Base-by-base conservation (phyloP, 805 yeast genomes). In the Candida dajiaensis region DNA sequence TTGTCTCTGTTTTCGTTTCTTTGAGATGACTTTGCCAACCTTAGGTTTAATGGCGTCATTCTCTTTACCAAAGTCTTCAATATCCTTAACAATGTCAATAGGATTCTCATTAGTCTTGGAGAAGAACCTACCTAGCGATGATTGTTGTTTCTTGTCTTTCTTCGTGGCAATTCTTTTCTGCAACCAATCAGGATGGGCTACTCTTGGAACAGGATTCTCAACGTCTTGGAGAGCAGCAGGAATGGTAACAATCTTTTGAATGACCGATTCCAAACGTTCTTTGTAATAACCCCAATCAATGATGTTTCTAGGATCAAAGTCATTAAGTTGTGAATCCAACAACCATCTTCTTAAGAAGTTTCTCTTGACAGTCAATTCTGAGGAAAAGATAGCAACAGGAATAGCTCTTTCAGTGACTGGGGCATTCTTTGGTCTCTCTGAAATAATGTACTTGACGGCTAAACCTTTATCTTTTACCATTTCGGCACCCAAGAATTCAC, bases 361-460 rank as follows among this genome's bases (percentile, higher is more conserved):
- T 49, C 82, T 76, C 62, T 89, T 89, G 44, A 85, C 83, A 3
- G 73, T 61, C 11, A 71, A 56, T 26, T 89, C 97, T 0, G 97
- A 83, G 0, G 96, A 85, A 62, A 94, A 95, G 18, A 94, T 89
- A 0, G 97, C 94, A 6, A 95, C 96, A 0, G 99, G 99, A 40
- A 94, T 75, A 0, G 99, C 99, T 54, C 99, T 76, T 59, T 92
- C 98, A 0, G 99, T 89, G 26, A 90, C 90, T 0, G 99, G 96
- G 1, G 95, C 84, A 38, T 83, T 84, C 19, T 74, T 57, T 1
- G 99, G 99, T 53, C 78, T 80, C 41, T 80, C 78, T 50, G 97
- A 83, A 53, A 94, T 90, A 64, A 94, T 83, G 68, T 89, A 94
- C 64, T 89, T 89, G 68, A 97, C 92, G 6, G 96, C 96, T 50